phyloP scores from a whole-genome alignment of 2,329 filamentous ascomycete genomes.

The Aspergillus pseudoviridinutans region DNA sequence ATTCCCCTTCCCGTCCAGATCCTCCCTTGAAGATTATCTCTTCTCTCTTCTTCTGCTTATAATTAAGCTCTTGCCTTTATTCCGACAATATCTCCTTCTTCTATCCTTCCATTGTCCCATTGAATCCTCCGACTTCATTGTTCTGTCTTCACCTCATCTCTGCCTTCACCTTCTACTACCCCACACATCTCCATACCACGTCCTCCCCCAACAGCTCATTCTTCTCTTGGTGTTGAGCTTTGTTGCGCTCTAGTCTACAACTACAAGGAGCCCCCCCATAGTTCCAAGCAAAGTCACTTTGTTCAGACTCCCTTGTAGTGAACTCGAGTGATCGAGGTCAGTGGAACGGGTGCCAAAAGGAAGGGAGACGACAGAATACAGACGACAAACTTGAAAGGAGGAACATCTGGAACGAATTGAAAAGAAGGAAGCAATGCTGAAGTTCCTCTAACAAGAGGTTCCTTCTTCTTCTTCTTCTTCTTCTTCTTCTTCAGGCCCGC shows the following conservation, averaged over 20 bases:
- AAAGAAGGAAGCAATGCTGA: constrained; percentile 21
- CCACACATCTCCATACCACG: constrained; percentile 6
- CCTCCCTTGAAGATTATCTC: constrained; percentile 12
- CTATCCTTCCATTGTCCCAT: constrained; percentile 2
- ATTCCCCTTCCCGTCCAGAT: constrained; percentile 25
- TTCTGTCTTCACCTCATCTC: constrained; percentile 9
- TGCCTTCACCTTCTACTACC: not conserved
- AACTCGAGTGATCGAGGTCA: constrained; percentile 3
- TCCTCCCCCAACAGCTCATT: not conserved
- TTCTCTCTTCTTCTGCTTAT: constrained; percentile 5
- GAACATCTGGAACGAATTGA: constrained; percentile 6
- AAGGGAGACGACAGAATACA: constrained; percentile 1
- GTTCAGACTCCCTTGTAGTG: constrained; percentile 15
- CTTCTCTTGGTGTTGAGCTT: not conserved
- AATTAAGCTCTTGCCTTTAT: constrained; percentile 1
- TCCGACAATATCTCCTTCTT: not conserved
- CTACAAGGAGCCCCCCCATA: not conserved
- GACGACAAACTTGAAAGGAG: constrained; percentile 3
- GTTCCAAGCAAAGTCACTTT: constrained; percentile 9
- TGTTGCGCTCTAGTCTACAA: not conserved
- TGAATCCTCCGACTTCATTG: constrained; percentile 6
- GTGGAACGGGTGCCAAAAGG: not conserved
- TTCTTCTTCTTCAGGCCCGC: constrained; percentile 16
- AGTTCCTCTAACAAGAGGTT: constrained; percentile 18
- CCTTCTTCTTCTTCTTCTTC: constrained; percentile 19